Evolutionary conservation across 179 eudicot genomes (phyloP), one percentile per base, ranked within the genome.

Genomic region (Drosera spatulata): DNA sequence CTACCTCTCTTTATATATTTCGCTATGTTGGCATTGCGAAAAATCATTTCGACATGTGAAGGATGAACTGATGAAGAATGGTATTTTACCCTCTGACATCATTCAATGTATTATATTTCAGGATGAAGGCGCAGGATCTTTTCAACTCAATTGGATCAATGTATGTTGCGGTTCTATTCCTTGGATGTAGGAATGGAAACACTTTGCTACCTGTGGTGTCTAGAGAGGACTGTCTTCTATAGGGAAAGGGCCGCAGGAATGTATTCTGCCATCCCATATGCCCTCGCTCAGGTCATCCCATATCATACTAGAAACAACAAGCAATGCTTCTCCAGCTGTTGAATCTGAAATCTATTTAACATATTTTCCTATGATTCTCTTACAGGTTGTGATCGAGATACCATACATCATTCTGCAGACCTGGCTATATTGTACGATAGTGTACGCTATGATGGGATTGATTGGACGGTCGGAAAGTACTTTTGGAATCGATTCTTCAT

Each of bases 191-290:
- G 64, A 82, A 84, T 46, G 76, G 88, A 38, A 38, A 75, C 5
- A 58, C 85, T 9, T 87, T 84, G 44, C 95, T 82, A 52, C 95
- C 95, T 3, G 83, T 89, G 5, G 87, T 86, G 15, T 71, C 73
- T 37, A 2, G 95, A 89, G 62, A 48, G 95, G 55, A 89, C 80
- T 0, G 95, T 89, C 10, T 89, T 84, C 61, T 84, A 89, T 38
- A 77, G 97, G 73, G 91, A 86, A 77, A 80, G 74, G 64, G 91
- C 97, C 43, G 95, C 95, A 10, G 86, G 95, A 52, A 83, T 88
- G 96, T 86, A 82, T 60, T 82, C 95, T 6, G 69, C 88, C 39
- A 67, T 89, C 61, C 86, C 96, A 51, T 88, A 88, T 60, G 96
- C 96, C 57, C 71, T 79, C 63, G 90, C 80, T 58, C 94, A 88